Evolutionary conservation across 2,329 filamentous ascomycete species (phyloP).

Genomic region (Alternaria infectoria): DNA sequence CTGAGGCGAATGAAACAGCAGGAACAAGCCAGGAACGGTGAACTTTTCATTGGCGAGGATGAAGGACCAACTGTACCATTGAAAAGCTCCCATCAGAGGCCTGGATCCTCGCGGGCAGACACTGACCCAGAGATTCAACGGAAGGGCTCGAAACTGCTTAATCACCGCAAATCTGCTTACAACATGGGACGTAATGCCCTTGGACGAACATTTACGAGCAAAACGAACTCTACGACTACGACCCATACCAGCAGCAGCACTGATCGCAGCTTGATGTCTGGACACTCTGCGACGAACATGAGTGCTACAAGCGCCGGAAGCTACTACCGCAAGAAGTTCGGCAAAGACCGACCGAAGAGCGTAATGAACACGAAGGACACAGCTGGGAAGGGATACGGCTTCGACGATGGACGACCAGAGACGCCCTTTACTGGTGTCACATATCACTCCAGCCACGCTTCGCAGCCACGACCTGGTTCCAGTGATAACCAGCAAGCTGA

Average conservation of each 20-base stretch:
- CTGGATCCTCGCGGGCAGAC: slow-evolving; percentile 47
- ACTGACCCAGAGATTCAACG: slow-evolving; percentile 34
- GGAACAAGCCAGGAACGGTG: slow-evolving; percentile 48
- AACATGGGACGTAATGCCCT: slow-evolving; percentile 75
- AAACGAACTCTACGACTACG: slow-evolving; percentile 79
- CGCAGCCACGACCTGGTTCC: slow-evolving; percentile 60
- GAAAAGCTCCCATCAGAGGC: slow-evolving; percentile 56
- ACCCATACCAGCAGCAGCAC: slow-evolving; percentile 70
- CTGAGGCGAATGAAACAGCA: slow-evolving; percentile 72
- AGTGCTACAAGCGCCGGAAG: slow-evolving; percentile 96
- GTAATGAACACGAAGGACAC: slow-evolving; percentile 63
- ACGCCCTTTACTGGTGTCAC: slow-evolving; percentile 75
- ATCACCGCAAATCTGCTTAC: slow-evolving; percentile 76
- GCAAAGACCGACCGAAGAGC: slow-evolving; percentile 64
- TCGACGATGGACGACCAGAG: slow-evolving; percentile 54
- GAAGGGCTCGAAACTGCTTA: slow-evolving; percentile 49
- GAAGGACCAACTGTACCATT: slow-evolving; percentile 66
- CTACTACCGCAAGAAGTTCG: slow-evolving; percentile 75
- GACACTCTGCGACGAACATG: slow-evolving; percentile 84
- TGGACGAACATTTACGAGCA: slow-evolving; percentile 83
- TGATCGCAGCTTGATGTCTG: slow-evolving; percentile 90
- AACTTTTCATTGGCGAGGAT: slow-evolving; percentile 57
- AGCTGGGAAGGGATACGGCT: slow-evolving; percentile 44
- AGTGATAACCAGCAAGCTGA: slow-evolving; percentile 48
- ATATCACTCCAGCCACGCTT: slow-evolving; percentile 86